A percentile compares a stretch with the other conserved stretches of the same genome.
These are phyloP conservation scores for Tuber brumale DNA, from an alignment of 495 filamentous ascomycete genomes.

Conservation along the genomic window DNA sequence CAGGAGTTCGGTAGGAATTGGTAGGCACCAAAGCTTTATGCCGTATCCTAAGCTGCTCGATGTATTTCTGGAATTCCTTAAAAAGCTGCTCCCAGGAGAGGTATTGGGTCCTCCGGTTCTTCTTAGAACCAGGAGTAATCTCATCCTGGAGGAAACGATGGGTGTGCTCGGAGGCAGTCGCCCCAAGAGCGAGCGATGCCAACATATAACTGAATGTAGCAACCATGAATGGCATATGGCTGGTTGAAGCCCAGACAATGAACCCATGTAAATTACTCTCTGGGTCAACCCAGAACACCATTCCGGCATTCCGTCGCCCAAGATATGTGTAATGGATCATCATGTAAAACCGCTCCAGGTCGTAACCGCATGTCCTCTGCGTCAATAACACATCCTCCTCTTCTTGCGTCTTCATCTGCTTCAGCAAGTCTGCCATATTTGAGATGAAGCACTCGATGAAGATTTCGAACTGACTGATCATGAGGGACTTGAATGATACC, in stretches of 20 bases:
- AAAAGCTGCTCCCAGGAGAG: conserved; percentile 91
- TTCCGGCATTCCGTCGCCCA: conserved; percentile 68
- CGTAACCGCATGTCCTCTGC: conserved; percentile 66
- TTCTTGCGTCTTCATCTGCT: conserved; percentile 78
- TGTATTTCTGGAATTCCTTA: conserved; percentile 52
- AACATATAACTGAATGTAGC: conserved; percentile 96
- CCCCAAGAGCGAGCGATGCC: conserved; percentile 70
- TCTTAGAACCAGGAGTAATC: conserved; percentile 61
- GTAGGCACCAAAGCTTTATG: conserved; percentile 32
- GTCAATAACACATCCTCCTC: conserved; percentile 73
- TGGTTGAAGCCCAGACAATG: conserved; percentile 85
- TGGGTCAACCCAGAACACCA: conserved; percentile 79
- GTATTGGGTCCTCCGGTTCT: conserved; percentile 68
- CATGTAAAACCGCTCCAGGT: conserved; percentile 84
- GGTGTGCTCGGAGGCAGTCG: conserved; percentile 68
- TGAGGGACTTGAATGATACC: conserved; percentile 55
- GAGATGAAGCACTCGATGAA: conserved; percentile 88
- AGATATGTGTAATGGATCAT: conserved; percentile 90
- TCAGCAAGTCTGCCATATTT: conserved; percentile 87
- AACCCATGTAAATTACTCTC: conserved; percentile 91
- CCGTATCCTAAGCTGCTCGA: conserved; percentile 36
- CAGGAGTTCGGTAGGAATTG: conserved; percentile 34
- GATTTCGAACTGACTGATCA: conserved; percentile 74
- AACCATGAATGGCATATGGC: conserved; percentile 85
- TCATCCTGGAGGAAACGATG: conserved; percentile 89